phyloP scores from a whole-genome alignment of 352 stramenopile species.

The Phytophthora foliorum region DNA sequence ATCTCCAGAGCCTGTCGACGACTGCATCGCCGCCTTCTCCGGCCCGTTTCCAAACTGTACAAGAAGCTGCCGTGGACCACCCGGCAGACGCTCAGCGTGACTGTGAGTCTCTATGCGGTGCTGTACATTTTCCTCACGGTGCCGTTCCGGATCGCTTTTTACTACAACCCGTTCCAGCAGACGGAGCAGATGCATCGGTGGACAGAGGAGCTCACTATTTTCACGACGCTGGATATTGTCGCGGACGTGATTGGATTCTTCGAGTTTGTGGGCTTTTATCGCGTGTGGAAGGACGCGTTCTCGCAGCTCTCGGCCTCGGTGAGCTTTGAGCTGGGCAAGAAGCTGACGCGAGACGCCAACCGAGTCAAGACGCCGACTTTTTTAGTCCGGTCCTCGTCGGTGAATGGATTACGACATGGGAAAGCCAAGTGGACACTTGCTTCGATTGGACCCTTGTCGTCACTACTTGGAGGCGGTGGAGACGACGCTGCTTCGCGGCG shows the following conservation, averaged over 20 bases:
- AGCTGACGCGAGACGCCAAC: constrained; percentile 34
- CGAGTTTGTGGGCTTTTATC: constrained; percentile 31
- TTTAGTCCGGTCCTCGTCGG: background rate
- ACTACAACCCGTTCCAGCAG: constrained; percentile 32
- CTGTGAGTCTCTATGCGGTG: constrained; percentile 19
- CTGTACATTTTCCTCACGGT: constrained; percentile 39
- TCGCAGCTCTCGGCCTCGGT: constrained; percentile 30
- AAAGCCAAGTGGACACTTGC: constrained; percentile 39
- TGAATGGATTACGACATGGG: constrained; percentile 7
- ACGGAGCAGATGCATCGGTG: constrained; percentile 10
- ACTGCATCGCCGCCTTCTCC: constrained; percentile 10
- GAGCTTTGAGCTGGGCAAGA: constrained; percentile 39
- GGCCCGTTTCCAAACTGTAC: constrained; percentile 22
- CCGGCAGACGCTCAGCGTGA: constrained; percentile 23
- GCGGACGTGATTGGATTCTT: constrained; percentile 30
- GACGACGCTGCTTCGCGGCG: constrained; percentile 6
- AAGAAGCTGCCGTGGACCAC: constrained; percentile 31
- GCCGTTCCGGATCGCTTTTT: constrained; percentile 38
- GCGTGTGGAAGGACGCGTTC: constrained; percentile 32
- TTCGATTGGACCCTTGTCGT: constrained; percentile 28
- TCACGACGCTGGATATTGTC: constrained; percentile 20
- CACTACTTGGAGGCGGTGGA: constrained; percentile 1
- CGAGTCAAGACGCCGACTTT: constrained; percentile 24
- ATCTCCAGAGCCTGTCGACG: constrained; percentile 16
- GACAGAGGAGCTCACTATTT: constrained; percentile 31